These are phyloP conservation scores for Mycena sp. DNA, from an alignment of 1,284 basidiomycete genomes.

Conservation along the genomic window DNA sequence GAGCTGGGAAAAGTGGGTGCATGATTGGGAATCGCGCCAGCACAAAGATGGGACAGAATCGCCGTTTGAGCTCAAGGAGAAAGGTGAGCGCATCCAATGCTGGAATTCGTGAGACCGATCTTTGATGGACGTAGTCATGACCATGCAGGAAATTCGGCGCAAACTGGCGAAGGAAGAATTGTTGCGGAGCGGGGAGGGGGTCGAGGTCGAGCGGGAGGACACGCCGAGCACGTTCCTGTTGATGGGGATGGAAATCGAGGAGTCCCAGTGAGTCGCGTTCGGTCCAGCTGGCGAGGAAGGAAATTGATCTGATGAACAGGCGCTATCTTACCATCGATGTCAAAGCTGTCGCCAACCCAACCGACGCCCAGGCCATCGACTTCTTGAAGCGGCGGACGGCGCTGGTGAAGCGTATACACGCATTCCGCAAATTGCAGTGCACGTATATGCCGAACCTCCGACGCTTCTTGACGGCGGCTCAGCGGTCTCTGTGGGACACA, in stretches of 20 bases:
- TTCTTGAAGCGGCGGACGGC: not conserved
- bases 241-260: conserved; percentile 16
- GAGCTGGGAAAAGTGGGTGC: not conserved
- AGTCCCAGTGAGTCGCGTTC: not conserved
- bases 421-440: conserved; percentile 6
- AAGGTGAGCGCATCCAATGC: not conserved
- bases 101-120: no score
- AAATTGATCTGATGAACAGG: not conserved
- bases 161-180: not conserved
- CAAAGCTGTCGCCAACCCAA: conserved; percentile 10
- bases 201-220: no score
- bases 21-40: no score
- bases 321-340: conserved; percentile 9
- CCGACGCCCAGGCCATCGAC: not conserved
- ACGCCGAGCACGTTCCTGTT: not conserved
- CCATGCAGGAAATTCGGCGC: not conserved
- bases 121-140: not conserved
- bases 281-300: no score
- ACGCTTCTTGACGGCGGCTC: not conserved
- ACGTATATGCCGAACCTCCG: conserved; percentile 17
- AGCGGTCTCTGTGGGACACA: conserved; percentile 8
- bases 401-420: not conserved
- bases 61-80: conserved; percentile 5
- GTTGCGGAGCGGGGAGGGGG: no score
- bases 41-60: not conserved